Evolutionary conservation across 73 alveolate genomes (phyloP), one percentile per base, ranked within the genome.

Genomic region (Urostyla sp.): DNA sequence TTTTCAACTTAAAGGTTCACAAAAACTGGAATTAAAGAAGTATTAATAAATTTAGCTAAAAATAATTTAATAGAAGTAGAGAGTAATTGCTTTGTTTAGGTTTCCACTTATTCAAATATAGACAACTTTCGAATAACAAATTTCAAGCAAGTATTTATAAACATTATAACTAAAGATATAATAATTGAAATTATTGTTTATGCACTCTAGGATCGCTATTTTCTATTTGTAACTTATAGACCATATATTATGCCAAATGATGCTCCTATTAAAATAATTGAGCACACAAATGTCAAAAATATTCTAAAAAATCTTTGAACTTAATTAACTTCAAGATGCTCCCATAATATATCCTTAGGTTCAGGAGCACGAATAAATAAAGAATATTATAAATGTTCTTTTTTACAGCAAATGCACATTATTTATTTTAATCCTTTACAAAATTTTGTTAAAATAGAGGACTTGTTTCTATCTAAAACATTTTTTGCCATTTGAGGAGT

Each of bases 351-450:
- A 61, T 92, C 94, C 21, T 94, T 84, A 10, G 98, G 98, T 61
- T 92, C 95, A 5, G 98, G 94, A 13, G 98, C 95, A 48, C 90
- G n/a, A n/a, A n/a, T n/a, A n/a, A n/a, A n/a, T n/a, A n/a, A n/a
- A n/a, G n/a, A n/a, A n/a, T n/a, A n/a, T n/a, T n/a, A n/a, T n/a
- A n/a, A n/a, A n/a, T n/a, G n/a, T n/a, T n/a, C n/a, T n/a, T n/a
- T n/a, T n/a, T n/a, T n/a, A n/a, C n/a, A n/a, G n/a, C n/a, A n/a
- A n/a, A n/a, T n/a, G n/a, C n/a, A n/a, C n/a, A n/a, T n/a, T n/a
- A n/a, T n/a, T n/a, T n/a, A n/a, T n/a, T n/a, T n/a, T n/a, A n/a
- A n/a, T n/a, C n/a, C n/a, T n/a, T n/a, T n/a, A n/a, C n/a, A n/a
- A n/a, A n/a, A n/a, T n/a, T n/a, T n/a, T n/a, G n/a, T n/a, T n/a